Evolutionary conservation across 306 rosid genomes (phyloP).

Genomic region (Lotus japonicus): DNA sequence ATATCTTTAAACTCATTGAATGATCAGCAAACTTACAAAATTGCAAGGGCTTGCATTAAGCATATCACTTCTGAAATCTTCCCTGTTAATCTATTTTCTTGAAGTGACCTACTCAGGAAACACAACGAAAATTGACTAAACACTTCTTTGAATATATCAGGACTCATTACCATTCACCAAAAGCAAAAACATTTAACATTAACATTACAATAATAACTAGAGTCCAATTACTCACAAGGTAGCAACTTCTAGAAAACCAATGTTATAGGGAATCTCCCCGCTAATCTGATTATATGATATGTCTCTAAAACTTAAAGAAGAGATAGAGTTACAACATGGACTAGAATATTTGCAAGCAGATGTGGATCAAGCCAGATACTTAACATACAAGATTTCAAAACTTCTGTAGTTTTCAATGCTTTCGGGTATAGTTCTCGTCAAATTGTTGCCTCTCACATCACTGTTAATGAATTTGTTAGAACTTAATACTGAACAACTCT

Average conservation of each 20-base stretch:
- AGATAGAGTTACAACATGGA: background rate
- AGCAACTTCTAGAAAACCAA: constrained; percentile 97
- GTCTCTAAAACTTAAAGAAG: constrained; percentile 43
- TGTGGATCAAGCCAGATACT: background rate
- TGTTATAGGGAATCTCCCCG: constrained; percentile 80
- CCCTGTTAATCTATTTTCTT: constrained; percentile 80
- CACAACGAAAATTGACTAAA: background rate
- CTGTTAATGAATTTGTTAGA: constrained; percentile 26
- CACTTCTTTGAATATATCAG: background rate
- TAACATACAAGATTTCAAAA: constrained; percentile 72
- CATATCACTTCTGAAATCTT: constrained; percentile 89
- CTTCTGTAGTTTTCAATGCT: constrained; percentile 91
- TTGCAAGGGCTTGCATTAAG: constrained; percentile 96
- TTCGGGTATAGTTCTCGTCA: constrained; percentile 74
- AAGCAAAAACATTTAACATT: no score
- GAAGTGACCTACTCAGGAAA: constrained; percentile 54
- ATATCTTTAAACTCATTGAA: background rate
- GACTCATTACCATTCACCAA: background rate
- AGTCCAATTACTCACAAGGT: constrained; percentile 81
- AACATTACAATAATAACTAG: no score
- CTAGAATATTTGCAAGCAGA: background rate
- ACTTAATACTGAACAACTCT: no score
- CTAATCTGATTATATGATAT: constrained; percentile 74
- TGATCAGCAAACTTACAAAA: constrained; percentile 48
- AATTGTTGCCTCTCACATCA: constrained; percentile 77